Percentiles rank a stretch among this genome's conserved stretches.
phyloP scores from a whole-genome alignment of 2,329 filamentous ascomycete species.

The Xylariaceae sp. region DNA sequence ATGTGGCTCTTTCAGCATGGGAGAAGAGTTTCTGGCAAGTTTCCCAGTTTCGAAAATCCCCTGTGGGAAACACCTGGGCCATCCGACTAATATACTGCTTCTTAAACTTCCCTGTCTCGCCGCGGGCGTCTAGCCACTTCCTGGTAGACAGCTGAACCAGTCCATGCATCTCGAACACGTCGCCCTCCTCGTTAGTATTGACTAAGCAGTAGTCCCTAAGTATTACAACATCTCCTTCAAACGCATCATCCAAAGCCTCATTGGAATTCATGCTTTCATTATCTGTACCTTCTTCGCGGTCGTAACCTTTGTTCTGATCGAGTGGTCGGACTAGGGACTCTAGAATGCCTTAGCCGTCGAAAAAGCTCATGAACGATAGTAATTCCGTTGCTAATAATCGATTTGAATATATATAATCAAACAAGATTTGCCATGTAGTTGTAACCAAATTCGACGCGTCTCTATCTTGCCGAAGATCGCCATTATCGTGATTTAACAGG shows the following conservation, averaged over 20 bases:
- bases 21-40: not conserved
- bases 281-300: not conserved
- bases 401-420: constrained; percentile 43
- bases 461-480: constrained; percentile 43
- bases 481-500: constrained; percentile 41
- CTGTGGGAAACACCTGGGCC: constrained; percentile 34
- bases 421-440: constrained; percentile 45
- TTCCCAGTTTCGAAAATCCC: constrained; percentile 42
- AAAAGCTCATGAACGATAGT: constrained; percentile 54
- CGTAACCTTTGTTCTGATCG: not conserved
- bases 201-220: constrained; percentile 49
- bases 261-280: not conserved
- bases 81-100: constrained; percentile 40
- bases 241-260: constrained; percentile 13
- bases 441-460: constrained; percentile 45
- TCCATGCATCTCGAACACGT: constrained; percentile 49
- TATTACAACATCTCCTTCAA: constrained; percentile 43
- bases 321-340: constrained; percentile 38
- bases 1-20: not conserved
- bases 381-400: constrained; percentile 47
- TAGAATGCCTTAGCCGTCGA: constrained; percentile 51
- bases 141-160: constrained; percentile 49
- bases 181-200: constrained; percentile 19
- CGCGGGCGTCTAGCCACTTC: constrained; percentile 41
- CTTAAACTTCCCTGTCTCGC: constrained; percentile 39